Percentiles rank a stretch among this genome's conserved stretches.
Evolutionary conservation across 306 rosid genomes (phyloP).

Genomic region (Dalbergia oliveri): DNA sequence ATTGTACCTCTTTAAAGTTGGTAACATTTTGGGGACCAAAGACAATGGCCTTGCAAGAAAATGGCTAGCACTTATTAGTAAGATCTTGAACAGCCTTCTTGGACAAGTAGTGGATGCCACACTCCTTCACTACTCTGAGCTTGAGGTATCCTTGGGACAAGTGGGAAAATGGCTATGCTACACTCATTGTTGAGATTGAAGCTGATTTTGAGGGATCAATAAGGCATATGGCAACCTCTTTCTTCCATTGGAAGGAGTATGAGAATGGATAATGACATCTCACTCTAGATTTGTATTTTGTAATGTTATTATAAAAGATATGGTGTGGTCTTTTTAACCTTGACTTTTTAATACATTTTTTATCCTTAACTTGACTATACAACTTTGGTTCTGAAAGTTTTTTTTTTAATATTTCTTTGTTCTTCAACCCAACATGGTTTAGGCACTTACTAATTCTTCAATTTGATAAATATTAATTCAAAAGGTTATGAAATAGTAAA

Average conservation of each 20-base stretch:
- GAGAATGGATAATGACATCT: conserved; percentile 79
- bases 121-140: conserved; percentile 82
- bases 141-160: conserved; percentile 44
- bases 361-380: too few relatives aligned
- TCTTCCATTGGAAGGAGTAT: conserved; percentile 82
- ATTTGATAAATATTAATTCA: too few relatives aligned
- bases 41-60: conserved; percentile 90
- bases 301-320: too few relatives aligned
- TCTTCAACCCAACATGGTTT: too few relatives aligned
- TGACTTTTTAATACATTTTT: too few relatives aligned
- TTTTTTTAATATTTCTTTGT: too few relatives aligned
- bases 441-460: too few relatives aligned
- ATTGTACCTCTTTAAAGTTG: conserved; percentile 84
- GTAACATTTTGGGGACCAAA: conserved; percentile 85
- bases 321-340: too few relatives aligned
- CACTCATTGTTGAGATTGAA: too few relatives aligned
- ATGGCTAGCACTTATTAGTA: conserved; percentile 85
- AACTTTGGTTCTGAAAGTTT: too few relatives aligned
- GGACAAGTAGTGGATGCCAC: conserved; percentile 66
- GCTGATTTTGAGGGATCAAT: conserved; percentile 51
- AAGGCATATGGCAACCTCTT: conserved; percentile 72
- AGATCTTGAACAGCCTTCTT: conserved; percentile 84
- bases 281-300: background rate
- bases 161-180: too few relatives aligned
- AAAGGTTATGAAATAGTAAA: too few relatives aligned